Evolutionary conservation across 1,139 yeast species (phyloP), one percentile per base, ranked within the genome.

Genomic region (Kazachstania sp.): DNA sequence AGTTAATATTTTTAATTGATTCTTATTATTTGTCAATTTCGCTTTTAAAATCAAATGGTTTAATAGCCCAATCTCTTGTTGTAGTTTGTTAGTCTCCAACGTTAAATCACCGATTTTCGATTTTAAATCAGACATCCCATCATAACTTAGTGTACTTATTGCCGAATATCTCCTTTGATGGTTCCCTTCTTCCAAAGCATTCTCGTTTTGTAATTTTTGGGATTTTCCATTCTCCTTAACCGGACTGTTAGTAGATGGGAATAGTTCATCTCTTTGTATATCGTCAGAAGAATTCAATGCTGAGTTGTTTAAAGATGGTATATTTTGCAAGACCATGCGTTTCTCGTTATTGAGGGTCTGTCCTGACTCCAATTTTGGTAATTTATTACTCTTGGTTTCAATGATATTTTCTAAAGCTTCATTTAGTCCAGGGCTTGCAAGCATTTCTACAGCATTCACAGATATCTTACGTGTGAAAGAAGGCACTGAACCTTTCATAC

Each of bases 41-140:
- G 97, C 96, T 59, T 88, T 88, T 40, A 74, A 71, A 29, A 86
- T 65, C 44, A 90, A 70, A 4, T 92, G 84, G 16, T 75, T 77
- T 37, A 88, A 66, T 30, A 88, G 77, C 5, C 72, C 69, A 39
- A 78, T 69, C 60, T 88, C 95, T 49, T 78, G 78, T 40, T 74
- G 71, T 32, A 86, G 68, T 48, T 73, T 74, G 26, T 75, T 79
- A n/a, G 87, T 78, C 19, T 41, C 41, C 31, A 50, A 44, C 3
- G 57, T 48, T 36, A 57, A 36, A 9, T 45, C 39, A 3, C 71
- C 69, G 37, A 87, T 84, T 46, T 83, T 86, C 54, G 83, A 86
- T 0, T 83, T 74, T 18, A 85, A 66, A 45, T 78, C 47, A 82
- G 68, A 47, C 39, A 47, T 32, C 29, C 45, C 45, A 16, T 20